Conservation (phyloP, 2,329 filamentous ascomycete species). For the Allantophomopsis lycopodina region DNA sequence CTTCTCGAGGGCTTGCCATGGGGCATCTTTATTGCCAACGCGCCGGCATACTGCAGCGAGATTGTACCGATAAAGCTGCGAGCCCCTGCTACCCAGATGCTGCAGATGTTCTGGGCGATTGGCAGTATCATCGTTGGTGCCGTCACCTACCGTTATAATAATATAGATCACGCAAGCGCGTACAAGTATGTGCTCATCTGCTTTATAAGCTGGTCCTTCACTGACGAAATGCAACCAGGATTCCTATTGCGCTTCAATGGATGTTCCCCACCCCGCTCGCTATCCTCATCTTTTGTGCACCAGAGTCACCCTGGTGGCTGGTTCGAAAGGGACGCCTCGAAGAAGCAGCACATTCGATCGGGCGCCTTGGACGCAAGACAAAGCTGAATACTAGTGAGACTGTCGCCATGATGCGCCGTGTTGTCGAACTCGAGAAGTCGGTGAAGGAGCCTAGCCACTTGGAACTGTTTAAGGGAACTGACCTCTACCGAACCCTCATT, state of each 20-base stretch:
- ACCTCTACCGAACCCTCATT: slow-evolving; percentile 37
- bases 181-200: slow-evolving; percentile 25
- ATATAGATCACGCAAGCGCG: slow-evolving; percentile 14
- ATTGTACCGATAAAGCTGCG: slow-evolving; percentile 44
- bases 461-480: slow-evolving; percentile 40
- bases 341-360: slow-evolving; percentile 28
- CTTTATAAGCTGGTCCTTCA: slow-evolving; percentile 5
- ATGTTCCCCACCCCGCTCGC: slow-evolving; percentile 36
- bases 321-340: slow-evolving; percentile 26
- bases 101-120: slow-evolving; percentile 55
- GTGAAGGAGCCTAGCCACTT: slow-evolving; percentile 30
- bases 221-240: slow-evolving; percentile 18
- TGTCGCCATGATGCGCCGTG: slow-evolving; percentile 45
- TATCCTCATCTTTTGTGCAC: slow-evolving; percentile 30
- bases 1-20: slow-evolving; percentile 48
- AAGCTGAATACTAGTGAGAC: slow-evolving; percentile 25
- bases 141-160: slow-evolving; percentile 39
- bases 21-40: slow-evolving; percentile 53
- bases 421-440: slow-evolving; percentile 36
- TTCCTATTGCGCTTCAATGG: slow-evolving; percentile 37
- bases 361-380: slow-evolving; percentile 30
- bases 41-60: slow-evolving; percentile 47
- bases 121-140: slow-evolving; percentile 45
- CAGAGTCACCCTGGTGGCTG: slow-evolving; percentile 33
- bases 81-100: slow-evolving; percentile 43